These are phyloP conservation scores for Cryptococcus jaspeensis DNA, from an alignment of 1,284 basidiomycete species.

Conservation along the genomic window DNA sequence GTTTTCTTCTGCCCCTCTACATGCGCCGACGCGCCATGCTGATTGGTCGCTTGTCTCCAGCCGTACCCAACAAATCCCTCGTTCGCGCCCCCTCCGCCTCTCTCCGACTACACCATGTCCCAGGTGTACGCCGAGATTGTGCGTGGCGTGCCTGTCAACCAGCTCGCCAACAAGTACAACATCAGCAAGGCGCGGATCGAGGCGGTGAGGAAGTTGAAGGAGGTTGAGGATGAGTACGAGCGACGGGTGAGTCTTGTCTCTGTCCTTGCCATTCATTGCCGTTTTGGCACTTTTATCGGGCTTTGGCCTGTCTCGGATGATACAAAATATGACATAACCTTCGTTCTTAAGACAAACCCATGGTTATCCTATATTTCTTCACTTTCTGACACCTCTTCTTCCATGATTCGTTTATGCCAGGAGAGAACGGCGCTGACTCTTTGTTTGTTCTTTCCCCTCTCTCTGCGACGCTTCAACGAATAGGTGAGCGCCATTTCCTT, in stretches of 20 bases:
- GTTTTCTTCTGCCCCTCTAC: conserved; percentile 14
- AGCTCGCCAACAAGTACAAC: conserved; percentile 40
- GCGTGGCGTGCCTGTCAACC: conserved; percentile 27
- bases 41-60: conserved; percentile 17
- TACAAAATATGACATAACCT: conserved; percentile 52
- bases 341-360: conserved; percentile 49
- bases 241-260: conserved; percentile 42
- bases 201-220: conserved; percentile 48
- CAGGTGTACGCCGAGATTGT: conserved; percentile 31
- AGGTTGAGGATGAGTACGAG: conserved; percentile 38
- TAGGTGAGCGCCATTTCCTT: conserved; percentile 41
- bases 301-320: conserved; percentile 32
- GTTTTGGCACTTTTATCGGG: not conserved
- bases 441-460: conserved; percentile 5
- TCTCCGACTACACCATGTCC: conserved; percentile 43
- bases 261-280: not conserved
- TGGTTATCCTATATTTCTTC: conserved; percentile 52
- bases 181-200: conserved; percentile 48
- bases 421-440: conserved; percentile 20
- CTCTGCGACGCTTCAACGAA: conserved; percentile 4
- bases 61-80: conserved; percentile 48
- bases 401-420: not conserved
- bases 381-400: conserved; percentile 47
- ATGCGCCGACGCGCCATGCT: not conserved
- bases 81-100: conserved; percentile 49